Evolutionary conservation across 768 basidiomycete species (phyloP), one percentile per base, ranked within the genome.

Genomic region (Wakefieldia striispora): DNA sequence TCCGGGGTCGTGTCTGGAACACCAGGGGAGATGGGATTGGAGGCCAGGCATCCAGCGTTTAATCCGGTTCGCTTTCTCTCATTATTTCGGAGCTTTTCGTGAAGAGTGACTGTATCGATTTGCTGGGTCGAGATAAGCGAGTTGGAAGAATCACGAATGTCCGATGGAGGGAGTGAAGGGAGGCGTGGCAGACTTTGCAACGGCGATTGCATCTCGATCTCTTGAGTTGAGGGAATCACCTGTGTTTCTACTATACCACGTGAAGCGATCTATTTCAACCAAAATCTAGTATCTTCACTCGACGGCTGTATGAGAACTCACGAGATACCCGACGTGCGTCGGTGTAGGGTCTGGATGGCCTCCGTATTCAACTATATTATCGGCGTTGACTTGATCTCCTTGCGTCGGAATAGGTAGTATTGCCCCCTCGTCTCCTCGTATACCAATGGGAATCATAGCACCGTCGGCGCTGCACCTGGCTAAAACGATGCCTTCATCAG

Each of bases 251-350:
- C 76, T n/a, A 78, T 55, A 20, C 68, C 62, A 17, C 55, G 61
- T 37, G 55, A 51, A 45, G 44, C 56, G 42, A 56, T 52, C 63
- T 56, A 24, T 49, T 33, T 50, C 33, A 41, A 50, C 33, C 26
- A 40, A 50, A 21, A 45, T 42, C 43, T 36, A 49, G 40, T 17
- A 26, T 50, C n/a, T 35, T 5, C 29, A 43, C 14, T n/a, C 4
- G 51, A 39, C 36, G 35, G 36, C 21, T 35, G 13, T 16, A n/a
- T 14, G 34, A 3, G 20, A 12, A 41, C 75, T 56, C 53, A 86
- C 86, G 51, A 87, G 66, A 51, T 85, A 75, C 23, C 76, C 76
- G 19, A 88, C 73, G 42, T 72, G 73, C 11, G 71, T 73, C 3
- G 83, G 84, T 0, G 82, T 74, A 13, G 60, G 57, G 56, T 82